Conservation (phyloP, 2,329 filamentous ascomycete genomes). For the Talaromyces sp. region DNA sequence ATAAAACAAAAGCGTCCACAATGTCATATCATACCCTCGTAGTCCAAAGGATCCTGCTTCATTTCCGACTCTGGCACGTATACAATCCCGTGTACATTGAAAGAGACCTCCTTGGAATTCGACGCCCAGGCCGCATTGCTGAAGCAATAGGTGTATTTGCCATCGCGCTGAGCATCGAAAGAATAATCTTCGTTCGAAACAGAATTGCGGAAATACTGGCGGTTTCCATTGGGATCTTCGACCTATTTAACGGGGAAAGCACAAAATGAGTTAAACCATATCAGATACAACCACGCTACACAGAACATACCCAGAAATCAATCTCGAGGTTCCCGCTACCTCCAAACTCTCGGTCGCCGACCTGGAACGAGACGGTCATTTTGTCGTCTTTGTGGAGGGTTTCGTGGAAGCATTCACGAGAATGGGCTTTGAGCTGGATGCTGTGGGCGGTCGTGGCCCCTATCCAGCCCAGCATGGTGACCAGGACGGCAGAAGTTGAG, state of each 20-base stretch:
- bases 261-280: neutral
- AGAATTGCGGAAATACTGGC: constrained; percentile 73
- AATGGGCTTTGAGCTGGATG: constrained; percentile 89
- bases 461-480: constrained; percentile 52
- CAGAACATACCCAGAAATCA: constrained; percentile 83
- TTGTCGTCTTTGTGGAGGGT: constrained; percentile 85
- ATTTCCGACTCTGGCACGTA: constrained; percentile 88
- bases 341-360: constrained; percentile 93
- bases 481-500: constrained; percentile 33
- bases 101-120: constrained; percentile 94
- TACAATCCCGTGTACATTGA: constrained; percentile 98
- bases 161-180: constrained; percentile 79
- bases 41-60: constrained; percentile 80
- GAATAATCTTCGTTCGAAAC: constrained; percentile 89
- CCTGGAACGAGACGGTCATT: constrained; percentile 98
- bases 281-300: neutral
- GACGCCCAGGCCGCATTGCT: constrained; percentile 98
- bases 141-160: constrained; percentile 95
- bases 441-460: constrained; percentile 75
- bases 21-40: constrained; percentile 61
- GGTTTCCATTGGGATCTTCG: constrained; percentile 68
- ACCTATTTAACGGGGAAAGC: constrained; percentile 50
- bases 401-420: constrained; percentile 97
- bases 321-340: constrained; percentile 91
- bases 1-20: neutral